phyloP scores from a whole-genome alignment of 2,329 filamentous ascomycete genomes.

The Aspergillus sp. region DNA sequence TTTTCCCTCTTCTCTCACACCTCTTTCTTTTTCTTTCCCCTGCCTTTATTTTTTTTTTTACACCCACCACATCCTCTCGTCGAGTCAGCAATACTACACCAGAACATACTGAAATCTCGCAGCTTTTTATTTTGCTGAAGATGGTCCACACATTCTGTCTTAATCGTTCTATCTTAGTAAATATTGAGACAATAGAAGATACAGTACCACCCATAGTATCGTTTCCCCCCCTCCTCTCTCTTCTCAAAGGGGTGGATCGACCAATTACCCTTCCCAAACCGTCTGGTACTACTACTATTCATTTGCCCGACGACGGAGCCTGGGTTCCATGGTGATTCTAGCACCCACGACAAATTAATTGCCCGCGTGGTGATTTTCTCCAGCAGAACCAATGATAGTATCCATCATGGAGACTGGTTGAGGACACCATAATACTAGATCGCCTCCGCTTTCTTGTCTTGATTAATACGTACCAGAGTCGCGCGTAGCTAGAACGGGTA shows the following conservation, averaged over 20 bases:
- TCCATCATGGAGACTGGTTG: background rate
- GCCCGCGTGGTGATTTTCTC: conserved; percentile 17
- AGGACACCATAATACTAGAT: conserved; percentile 1
- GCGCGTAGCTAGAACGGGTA: too few relatives aligned
- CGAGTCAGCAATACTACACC: background rate
- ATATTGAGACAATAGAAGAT: too few relatives aligned
- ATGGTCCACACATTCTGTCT: too few relatives aligned
- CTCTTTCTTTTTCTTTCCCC: background rate
- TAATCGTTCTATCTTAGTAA: too few relatives aligned
- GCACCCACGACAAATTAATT: conserved; percentile 12
- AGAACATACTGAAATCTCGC: too few relatives aligned
- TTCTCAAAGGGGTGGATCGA: background rate
- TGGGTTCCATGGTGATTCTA: conserved; percentile 10
- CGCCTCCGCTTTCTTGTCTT: background rate
- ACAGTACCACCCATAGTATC: too few relatives aligned
- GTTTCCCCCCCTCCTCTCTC: background rate
- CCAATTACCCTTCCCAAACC: conserved; percentile 2
- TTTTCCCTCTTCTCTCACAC: background rate
- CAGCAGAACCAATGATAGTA: conserved; percentile 13
- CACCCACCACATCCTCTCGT: background rate
- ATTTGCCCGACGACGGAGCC: conserved; percentile 9
- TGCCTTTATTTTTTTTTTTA: background rate
- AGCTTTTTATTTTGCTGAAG: too few relatives aligned
- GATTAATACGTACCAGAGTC: background rate
- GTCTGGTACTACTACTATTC: background rate